Evolutionary conservation across 2,329 filamentous ascomycete species (phyloP), one percentile per base, ranked within the genome.

Genomic region (Penicillium sp.): DNA sequence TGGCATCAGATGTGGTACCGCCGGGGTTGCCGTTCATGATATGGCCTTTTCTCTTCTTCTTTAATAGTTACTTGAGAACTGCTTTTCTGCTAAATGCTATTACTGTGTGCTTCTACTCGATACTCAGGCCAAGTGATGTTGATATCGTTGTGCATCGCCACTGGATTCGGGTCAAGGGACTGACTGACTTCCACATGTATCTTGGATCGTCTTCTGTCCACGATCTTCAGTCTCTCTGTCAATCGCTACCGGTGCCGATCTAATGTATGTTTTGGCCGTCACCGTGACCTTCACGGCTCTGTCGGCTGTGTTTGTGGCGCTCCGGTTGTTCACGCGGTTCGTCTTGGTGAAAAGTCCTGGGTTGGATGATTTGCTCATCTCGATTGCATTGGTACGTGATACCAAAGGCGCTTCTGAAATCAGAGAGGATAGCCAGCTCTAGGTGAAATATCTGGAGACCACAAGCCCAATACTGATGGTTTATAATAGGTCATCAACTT

Each of bases 351-450:
- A 58, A 32, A 56, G 54, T 5, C 60, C 63, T 3, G 67, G 68
- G 14, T 61, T 61, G 51, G 68, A 70, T 53, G 68, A 70, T 53
- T 26, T 65, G 34, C n/a, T 68, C 14, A 56, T 70, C 44, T 38
- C 54, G 4, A 4, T 44, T 23, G 59, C 68, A 36, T 48, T 64
- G 60, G 64, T 66, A 61, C 16, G 53, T 56, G 27, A 23, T 23
- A 23, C 23, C 23, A 23, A 23, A 23, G 5, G 23, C 23, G 23
- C 23, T 23, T 23, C 23, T 23, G 23, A 3, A 23, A 23, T 23
- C 23, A 23, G 23, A 23, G 23, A 23, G 23, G 3, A 23, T 23
- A 23, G 23, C 23, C 23, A 23, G 23, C 23, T 23, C 3, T 23
- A 3, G 23, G 23, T 23, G 23, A 23, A 23, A 23, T 5, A 23